Conservation (phyloP, 1,284 basidiomycete genomes). For the Peniophora sp. region DNA sequence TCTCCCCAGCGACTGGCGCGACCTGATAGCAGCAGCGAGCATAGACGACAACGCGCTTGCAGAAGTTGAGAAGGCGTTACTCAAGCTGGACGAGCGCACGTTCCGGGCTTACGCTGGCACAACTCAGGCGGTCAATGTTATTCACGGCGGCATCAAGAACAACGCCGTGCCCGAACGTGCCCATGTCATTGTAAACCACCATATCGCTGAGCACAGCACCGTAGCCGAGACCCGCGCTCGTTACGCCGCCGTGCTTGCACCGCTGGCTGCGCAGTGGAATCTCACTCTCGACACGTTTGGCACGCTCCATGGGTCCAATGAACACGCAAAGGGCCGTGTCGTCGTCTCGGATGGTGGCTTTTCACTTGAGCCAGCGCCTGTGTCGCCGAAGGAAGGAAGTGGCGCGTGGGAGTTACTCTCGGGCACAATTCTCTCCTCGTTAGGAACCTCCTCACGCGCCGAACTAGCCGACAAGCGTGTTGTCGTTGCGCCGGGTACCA, state of each 20-base stretch:
- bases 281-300: constrained; percentile 44
- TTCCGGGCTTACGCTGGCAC: constrained; percentile 26
- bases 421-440: constrained; percentile 9
- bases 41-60: constrained; percentile 13
- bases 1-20: constrained; percentile 20
- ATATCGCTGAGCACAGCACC: constrained; percentile 40
- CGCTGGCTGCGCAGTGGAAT: constrained; percentile 28
- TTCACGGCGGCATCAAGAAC: constrained; percentile 38
- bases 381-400: constrained; percentile 30
- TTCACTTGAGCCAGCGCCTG: constrained; percentile 37
- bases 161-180: constrained; percentile 36
- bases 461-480: constrained; percentile 9
- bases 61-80: constrained; percentile 7
- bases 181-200: constrained; percentile 33
- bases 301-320: constrained; percentile 20
- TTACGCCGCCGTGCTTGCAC: constrained; percentile 20
- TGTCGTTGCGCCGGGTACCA: constrained; percentile 25
- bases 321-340: constrained; percentile 16
- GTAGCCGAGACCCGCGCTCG: constrained; percentile 19
- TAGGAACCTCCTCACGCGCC: not conserved
- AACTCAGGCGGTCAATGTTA: constrained; percentile 44
- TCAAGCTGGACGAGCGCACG: not conserved
- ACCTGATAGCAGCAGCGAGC: constrained; percentile 18
- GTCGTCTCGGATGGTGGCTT: constrained; percentile 20
- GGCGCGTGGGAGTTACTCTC: constrained; percentile 33